Evolutionary conservation across 2,329 filamentous ascomycete genomes (phyloP).

Genomic region (Phialocephala subalpina): DNA sequence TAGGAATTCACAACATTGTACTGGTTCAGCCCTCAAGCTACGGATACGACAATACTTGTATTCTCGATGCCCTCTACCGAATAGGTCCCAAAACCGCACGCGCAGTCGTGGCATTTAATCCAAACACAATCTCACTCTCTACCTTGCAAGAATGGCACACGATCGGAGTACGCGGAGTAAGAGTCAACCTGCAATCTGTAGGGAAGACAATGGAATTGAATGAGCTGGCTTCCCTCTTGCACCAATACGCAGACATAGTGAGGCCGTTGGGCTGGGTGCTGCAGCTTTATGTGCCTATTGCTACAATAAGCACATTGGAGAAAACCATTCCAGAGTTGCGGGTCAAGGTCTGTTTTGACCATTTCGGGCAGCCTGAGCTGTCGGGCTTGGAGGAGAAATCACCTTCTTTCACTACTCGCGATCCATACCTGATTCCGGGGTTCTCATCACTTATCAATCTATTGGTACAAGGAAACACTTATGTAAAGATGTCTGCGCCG

Average conservation of each 20-base stretch:
- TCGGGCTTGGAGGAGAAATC: constrained; percentile 15
- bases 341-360: constrained; percentile 65
- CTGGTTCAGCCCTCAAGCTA: constrained; percentile 68
- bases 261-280: constrained; percentile 62
- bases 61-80: constrained; percentile 59
- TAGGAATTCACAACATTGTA: constrained; percentile 60
- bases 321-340: constrained; percentile 55
- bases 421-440: constrained; percentile 56
- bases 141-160: constrained; percentile 61
- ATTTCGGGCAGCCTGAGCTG: constrained; percentile 61
- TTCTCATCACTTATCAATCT: constrained; percentile 58
- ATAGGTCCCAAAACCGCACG: constrained; percentile 57
- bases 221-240: constrained; percentile 64
- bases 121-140: constrained; percentile 45
- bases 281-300: constrained; percentile 64
- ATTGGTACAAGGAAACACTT: constrained; percentile 53
- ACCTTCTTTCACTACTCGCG: no score
- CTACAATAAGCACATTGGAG: constrained; percentile 57
- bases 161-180: constrained; percentile 64
- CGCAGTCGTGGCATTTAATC: constrained; percentile 66
- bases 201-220: constrained; percentile 49
- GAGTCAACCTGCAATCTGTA: constrained; percentile 66
- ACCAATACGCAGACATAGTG: constrained; percentile 58
- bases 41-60: constrained; percentile 64
- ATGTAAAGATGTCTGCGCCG: constrained; percentile 53